Percentiles rank a stretch among this genome's conserved stretches.
phyloP scores from a whole-genome alignment of 257 asterid species.

The Solanum chmielewskii region DNA sequence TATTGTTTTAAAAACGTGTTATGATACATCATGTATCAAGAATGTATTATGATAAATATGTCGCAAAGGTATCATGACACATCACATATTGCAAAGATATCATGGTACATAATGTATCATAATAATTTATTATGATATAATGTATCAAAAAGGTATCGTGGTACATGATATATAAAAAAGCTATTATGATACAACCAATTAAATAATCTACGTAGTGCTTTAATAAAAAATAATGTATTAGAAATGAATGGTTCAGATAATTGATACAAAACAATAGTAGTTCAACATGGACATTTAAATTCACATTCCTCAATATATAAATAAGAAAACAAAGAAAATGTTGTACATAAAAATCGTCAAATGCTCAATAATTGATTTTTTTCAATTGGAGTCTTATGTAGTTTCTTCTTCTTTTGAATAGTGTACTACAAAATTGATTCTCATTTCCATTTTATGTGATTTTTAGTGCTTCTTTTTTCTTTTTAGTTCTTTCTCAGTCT shows the following conservation, averaged over 20 bases:
- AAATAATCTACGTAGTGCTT: background rate
- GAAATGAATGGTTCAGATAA: no score
- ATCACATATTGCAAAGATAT: no score
- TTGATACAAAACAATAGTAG: background rate
- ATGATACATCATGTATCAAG: background rate
- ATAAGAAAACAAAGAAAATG: background rate
- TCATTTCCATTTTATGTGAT: background rate
- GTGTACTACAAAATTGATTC: background rate
- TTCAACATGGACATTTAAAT: background rate
- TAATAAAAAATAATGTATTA: no score
- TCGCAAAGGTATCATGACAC: background rate
- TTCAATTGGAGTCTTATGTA: background rate
- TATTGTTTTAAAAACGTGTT: background rate
- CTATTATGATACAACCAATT: background rate
- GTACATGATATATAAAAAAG: background rate
- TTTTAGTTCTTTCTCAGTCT: no score
- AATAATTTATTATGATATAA: no score
- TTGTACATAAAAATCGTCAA: no score
- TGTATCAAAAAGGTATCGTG: background rate
- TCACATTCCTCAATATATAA: background rate
- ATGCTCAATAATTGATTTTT: no score
- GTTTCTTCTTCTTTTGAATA: background rate
- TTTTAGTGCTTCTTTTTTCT: background rate
- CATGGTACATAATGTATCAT: no score
- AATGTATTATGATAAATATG: background rate